Conservation (phyloP, 306 rosid genomes). For the Casuarina glauca region DNA sequence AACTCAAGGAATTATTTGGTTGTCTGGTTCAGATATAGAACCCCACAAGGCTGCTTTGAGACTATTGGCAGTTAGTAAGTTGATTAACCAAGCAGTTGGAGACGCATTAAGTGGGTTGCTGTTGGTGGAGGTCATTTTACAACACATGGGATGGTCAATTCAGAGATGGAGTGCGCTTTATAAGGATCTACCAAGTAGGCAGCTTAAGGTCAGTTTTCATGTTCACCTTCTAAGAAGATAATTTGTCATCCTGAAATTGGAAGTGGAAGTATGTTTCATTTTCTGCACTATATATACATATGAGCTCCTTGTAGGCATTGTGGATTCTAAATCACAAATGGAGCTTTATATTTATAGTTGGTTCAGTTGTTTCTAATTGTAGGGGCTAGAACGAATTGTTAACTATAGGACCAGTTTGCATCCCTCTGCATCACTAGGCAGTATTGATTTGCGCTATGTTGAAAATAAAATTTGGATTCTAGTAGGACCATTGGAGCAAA, state of each 20-base stretch:
- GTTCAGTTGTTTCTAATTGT: background rate
- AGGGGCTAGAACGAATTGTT: background rate
- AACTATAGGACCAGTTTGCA: background rate
- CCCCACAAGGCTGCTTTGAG: slow-evolving; percentile 71
- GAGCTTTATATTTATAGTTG: background rate
- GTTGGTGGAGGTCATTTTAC: slow-evolving; percentile 83
- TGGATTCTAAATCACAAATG: background rate
- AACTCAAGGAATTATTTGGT: slow-evolving; percentile 16
- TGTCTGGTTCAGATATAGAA: slow-evolving; percentile 58
- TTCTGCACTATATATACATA: background rate
- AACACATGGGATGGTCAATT: slow-evolving; percentile 71
- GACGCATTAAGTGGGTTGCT: slow-evolving; percentile 93
- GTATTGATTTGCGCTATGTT: background rate
- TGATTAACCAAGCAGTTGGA: slow-evolving; percentile 93
- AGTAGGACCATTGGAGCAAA: background rate
- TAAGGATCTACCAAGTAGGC: slow-evolving; percentile 88
- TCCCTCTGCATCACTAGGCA: background rate
- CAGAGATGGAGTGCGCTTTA: slow-evolving; percentile 79
- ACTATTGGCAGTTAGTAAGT: slow-evolving; percentile 63
- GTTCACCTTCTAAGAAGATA: slow-evolving; percentile 3
- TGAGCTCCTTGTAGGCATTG: background rate
- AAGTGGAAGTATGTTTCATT: background rate
- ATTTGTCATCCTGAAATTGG: slow-evolving; percentile 3
- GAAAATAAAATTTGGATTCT: background rate
- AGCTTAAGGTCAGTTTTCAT: slow-evolving; percentile 69